Percentiles rank a stretch among this genome's conserved stretches.
Evolutionary conservation across 495 filamentous ascomycete species (phyloP).

Genomic region (Hamigera avellanea): DNA sequence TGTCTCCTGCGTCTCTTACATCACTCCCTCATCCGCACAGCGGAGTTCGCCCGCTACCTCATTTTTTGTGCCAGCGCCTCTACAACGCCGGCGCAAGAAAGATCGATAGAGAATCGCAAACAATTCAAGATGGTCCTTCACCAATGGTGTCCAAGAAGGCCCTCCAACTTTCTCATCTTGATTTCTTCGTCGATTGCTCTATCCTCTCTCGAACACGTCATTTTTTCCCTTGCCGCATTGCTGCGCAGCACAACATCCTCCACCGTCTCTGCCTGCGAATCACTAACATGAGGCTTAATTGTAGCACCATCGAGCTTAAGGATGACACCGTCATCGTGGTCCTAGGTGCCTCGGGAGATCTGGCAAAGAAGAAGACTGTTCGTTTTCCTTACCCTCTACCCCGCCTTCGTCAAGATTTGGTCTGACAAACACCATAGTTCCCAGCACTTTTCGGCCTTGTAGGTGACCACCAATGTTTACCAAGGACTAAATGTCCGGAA

Average conservation of each 20-base stretch:
- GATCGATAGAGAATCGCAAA: too few relatives aligned
- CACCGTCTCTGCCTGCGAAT: background rate
- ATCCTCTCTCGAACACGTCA: too few relatives aligned
- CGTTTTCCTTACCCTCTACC: conserved; percentile 21
- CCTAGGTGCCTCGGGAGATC: conserved; percentile 91
- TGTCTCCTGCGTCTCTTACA: conserved; percentile 27
- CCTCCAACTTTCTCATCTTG: too few relatives aligned
- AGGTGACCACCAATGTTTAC: conserved; percentile 29
- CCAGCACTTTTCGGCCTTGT: conserved; percentile 98
- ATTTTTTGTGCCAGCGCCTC: too few relatives aligned
- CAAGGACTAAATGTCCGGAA: too few relatives aligned
- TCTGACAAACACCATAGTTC: conserved; percentile 48
- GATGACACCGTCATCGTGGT: conserved; percentile 97
- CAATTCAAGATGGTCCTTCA: too few relatives aligned
- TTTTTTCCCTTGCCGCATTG: background rate
- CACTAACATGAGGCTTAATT: conserved; percentile 21
- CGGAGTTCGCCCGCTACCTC: conserved; percentile 11
- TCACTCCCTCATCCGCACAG: conserved; percentile 24
- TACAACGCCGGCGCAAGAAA: too few relatives aligned
- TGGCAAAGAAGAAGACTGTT: conserved; percentile 99
- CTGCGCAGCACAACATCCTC: background rate
- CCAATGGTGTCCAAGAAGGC: too few relatives aligned
- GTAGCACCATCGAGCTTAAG: conserved; percentile 83
- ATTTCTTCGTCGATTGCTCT: too few relatives aligned
- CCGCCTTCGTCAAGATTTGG: conserved; percentile 8